Evolutionary conservation across 2,329 filamentous ascomycete species (phyloP), one percentile per base, ranked within the genome.

Genomic region (Amesomyces nigricolor): DNA sequence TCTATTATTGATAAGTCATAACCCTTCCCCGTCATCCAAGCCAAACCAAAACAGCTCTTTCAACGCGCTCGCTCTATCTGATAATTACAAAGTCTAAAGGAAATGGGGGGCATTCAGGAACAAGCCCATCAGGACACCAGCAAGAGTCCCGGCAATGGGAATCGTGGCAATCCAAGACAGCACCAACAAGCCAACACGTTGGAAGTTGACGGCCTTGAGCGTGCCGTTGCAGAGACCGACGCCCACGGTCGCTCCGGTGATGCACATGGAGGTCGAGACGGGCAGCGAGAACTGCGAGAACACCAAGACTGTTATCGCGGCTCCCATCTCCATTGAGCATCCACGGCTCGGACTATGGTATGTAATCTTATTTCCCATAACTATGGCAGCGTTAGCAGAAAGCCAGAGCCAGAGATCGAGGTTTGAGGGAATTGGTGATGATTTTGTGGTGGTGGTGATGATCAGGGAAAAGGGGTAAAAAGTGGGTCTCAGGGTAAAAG

Each of bases 351-450:
- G 77, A 19, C 75, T 78, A 72, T 88, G 85, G 70, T 87, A 87
- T 56, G 86, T 89, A 69, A 88, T 84, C 72, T 87, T 87, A 78
- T 90, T 91, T 51, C 87, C 87, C 86, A 90, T 89, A 71, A 88
- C 84, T 83, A 61, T 60, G 6, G n/a, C 32, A 26, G 9, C 3
- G 39, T 47, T 48, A 53, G 51, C n/a, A 5, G 17, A 19, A 11
- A 13, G 19, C 37, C 17, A 35, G 32, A 35, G 3, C 11, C 32
- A 35, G 32, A 13, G 32, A 35, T 35, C 32, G 22, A 26, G 22
- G 22, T 26, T 26, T 26, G 22, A 26, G 22, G 22, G 22, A 26
- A 4, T 2, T 26, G 22, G 22, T 5, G 22, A 26, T 3, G 22
- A 26, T 26, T 26, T 26, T 26, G 22, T 26, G 22, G 22, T 26